phyloP scores from a whole-genome alignment of 2,329 filamentous ascomycete genomes.

The Aspergillus melleus region DNA sequence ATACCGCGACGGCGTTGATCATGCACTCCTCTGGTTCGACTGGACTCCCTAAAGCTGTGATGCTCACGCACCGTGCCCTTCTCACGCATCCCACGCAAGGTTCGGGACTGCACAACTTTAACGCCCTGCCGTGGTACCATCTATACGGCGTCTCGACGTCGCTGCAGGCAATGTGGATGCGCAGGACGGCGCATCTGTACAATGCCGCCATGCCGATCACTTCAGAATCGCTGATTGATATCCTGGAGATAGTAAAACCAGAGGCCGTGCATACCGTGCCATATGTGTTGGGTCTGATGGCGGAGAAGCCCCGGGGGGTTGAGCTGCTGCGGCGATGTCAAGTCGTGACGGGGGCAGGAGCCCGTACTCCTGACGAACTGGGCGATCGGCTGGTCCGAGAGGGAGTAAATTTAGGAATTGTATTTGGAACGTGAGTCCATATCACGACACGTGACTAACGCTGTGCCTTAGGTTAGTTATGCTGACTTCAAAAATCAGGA shows the following conservation, averaged over 20 bases:
- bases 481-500: neutral
- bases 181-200: neutral
- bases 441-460: neutral
- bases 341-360: neutral
- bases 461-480: neutral
- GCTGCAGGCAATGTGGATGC: neutral
- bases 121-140: neutral
- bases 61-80: slow-evolving; percentile 2
- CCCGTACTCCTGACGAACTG: neutral
- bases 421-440: neutral
- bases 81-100: neutral
- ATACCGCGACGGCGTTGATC: neutral
- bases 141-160: neutral
- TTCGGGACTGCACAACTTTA: neutral
- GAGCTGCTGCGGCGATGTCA: neutral
- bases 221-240: neutral
- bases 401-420: neutral
- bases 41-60: slow-evolving; percentile 9
- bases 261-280: neutral
- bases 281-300: neutral
- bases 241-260: neutral
- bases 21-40: slow-evolving; percentile 10
- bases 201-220: neutral
- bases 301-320: neutral
- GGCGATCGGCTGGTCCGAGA: neutral